Conservation (phyloP, 139 green algal species). For the Trebouxia sp. region DNA sequence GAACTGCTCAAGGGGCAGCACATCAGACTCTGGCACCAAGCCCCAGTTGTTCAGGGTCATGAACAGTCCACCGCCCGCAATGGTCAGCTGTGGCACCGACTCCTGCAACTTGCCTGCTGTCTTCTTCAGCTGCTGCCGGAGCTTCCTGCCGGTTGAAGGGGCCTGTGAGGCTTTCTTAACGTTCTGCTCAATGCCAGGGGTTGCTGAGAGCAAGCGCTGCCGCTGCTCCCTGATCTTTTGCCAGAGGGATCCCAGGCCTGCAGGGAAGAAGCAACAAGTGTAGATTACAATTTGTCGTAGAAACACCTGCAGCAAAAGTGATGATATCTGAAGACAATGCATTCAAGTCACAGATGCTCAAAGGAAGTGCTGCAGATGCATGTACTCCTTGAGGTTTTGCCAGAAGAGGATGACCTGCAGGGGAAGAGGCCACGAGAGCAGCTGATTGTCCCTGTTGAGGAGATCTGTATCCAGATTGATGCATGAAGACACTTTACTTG, state of each 20-base stretch:
- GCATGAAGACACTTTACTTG: too few species aligned
- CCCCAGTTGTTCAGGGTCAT: conserved; percentile 51
- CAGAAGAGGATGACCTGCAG: too few species aligned
- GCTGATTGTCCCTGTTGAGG: too few species aligned
- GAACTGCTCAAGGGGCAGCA: conserved; percentile 45
- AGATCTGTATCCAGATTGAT: too few species aligned
- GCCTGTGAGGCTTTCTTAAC: background rate
- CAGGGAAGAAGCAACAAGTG: background rate
- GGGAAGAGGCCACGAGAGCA: too few species aligned
- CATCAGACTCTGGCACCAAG: conserved; percentile 43
- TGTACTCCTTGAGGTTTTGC: too few species aligned
- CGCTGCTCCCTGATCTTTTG: background rate
- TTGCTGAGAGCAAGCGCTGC: background rate
- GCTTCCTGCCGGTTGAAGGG: background rate
- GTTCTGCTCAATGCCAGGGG: background rate
- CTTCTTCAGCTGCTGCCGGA: conserved; percentile 1
- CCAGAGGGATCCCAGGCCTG: conserved; percentile 3
- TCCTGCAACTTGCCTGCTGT: conserved; percentile 13
- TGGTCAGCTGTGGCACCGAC: conserved; percentile 25
- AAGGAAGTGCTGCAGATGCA: too few species aligned
- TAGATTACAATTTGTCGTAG: too few species aligned
- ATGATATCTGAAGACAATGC: too few species aligned
- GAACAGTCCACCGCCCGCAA: conserved; percentile 40
- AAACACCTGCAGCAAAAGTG: too few species aligned
- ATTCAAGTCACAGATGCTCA: too few species aligned